A percentile compares a stretch with the other conserved stretches of the same genome.
phyloP scores from a whole-genome alignment of 2,329 filamentous ascomycete genomes.

The Arthrinium phaeospermum region DNA sequence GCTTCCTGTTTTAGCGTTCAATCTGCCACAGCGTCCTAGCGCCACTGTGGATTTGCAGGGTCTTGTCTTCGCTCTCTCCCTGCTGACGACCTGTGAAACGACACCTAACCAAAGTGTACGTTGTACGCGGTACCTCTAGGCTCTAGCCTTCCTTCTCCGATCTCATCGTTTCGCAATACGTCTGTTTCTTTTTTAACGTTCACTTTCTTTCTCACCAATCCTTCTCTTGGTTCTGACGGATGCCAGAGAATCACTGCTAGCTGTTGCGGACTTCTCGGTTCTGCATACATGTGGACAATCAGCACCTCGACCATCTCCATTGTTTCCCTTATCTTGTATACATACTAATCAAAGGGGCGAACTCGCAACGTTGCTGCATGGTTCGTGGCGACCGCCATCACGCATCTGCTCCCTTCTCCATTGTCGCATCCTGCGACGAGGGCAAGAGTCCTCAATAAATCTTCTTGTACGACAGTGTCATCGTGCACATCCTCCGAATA shows the following conservation, averaged over 20 bases:
- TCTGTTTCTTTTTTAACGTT: background rate
- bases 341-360: conserved; percentile 14
- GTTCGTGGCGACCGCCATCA: background rate
- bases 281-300: conserved; percentile 6
- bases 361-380: background rate
- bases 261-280: background rate
- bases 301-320: background rate
- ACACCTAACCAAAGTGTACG: conserved; percentile 10
- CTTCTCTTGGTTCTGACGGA: conserved; percentile 3
- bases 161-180: conserved; percentile 10
- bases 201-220: conserved; percentile 11
- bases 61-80: background rate
- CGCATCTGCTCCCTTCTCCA: conserved; percentile 5
- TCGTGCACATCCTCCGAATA: background rate
- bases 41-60: conserved; percentile 1
- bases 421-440: conserved; percentile 17
- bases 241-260: background rate
- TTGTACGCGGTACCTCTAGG: background rate
- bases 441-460: background rate
- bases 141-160: background rate
- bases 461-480: background rate
- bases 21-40: conserved; percentile 5
- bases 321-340: background rate
- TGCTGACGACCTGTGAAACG: conserved; percentile 14
- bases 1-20: conserved; percentile 1